Evolutionary conservation across 2,329 filamentous ascomycete genomes (phyloP), one percentile per base, ranked within the genome.

Genomic region (Aspergillus calidoustus): DNA sequence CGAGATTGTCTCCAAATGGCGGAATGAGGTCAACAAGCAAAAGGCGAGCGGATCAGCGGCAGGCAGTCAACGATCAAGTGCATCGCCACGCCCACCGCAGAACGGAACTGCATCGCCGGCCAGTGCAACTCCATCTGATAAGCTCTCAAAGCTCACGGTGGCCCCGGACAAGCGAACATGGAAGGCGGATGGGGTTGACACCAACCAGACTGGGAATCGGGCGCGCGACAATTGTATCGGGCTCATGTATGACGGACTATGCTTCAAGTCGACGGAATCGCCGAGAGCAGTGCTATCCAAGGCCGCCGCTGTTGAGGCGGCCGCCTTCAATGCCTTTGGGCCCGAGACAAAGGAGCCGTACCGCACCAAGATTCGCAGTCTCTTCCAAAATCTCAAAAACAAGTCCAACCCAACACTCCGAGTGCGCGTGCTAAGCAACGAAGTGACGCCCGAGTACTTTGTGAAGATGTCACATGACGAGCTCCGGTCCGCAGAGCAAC

Each of bases 311-410:
- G 86, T 96, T 64, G 95, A 99, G 81, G 77, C 85, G 43, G 92
- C 93, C 7, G 91, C 91, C 6, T 93, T 84, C 79, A 84, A 83
- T 60, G 80, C 84, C 31, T 90, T 88, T 76, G 89, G 89, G 60
- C 88, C 89, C 58, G 89, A 93, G 71, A 89, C 84, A 17, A 85
- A 84, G 52, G 80, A 87, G 51, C 86, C 89, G 54, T 99, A 99
- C 84, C 90, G 90, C 74, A 85, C 84, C 68, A 97, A 97, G 83
- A 90, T 98, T 71, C 91, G 94, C 68, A 96, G 92, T 22, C 87
- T 99, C 23, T 98, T 92, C 80, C 88, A 93, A 76, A 98, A 98
- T 74, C 87, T 99, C 69, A 98, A 97, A 83, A 92, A 92, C 82
- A 93, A 91, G 80, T 90, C 88, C 66, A 98, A 98, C 80, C 84